Percentiles rank a stretch among this genome's conserved stretches.
These are phyloP conservation scores for Verbena officinalis DNA, from an alignment of 257 asterid genomes.

Conservation along the genomic window DNA sequence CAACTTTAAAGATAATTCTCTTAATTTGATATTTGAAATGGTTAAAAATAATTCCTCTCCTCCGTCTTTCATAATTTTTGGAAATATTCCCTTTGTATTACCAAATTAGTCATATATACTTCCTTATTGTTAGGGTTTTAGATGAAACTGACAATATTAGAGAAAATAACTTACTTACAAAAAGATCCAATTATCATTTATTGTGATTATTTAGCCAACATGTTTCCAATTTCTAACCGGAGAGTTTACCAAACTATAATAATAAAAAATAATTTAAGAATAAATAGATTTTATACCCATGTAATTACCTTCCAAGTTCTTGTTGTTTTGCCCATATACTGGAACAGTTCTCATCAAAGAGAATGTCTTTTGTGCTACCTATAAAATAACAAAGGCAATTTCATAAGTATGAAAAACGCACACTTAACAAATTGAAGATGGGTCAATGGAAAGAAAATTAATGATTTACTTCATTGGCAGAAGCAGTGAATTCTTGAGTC, in stretches of 20 bases:
- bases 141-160: not conserved
- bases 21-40: not conserved
- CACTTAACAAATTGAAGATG: conserved; percentile 15
- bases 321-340: conserved; percentile 85
- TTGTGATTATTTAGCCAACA: no score
- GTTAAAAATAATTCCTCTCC: not conserved
- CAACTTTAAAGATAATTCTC: no score
- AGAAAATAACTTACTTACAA: not conserved
- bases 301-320: conserved; percentile 73
- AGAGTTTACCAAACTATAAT: no score
- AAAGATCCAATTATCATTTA: not conserved
- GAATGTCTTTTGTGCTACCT: conserved; percentile 96
- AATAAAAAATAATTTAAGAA: conserved; percentile 1
- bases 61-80: conserved; percentile 3
- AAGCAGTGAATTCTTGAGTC: conserved; percentile 89
- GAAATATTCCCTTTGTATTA: not conserved
- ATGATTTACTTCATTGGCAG: conserved; percentile 79
- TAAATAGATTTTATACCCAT: conserved; percentile 1
- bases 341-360: conserved; percentile 95
- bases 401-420: conserved; percentile 23
- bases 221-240: no score
- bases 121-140: not conserved
- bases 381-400: conserved; percentile 25
- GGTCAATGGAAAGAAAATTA: conserved; percentile 15
- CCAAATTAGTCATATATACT: not conserved